Evolutionary conservation across 1,139 yeast genomes (phyloP), one percentile per base, ranked within the genome.

Genomic region (Geotrichum candidum): DNA sequence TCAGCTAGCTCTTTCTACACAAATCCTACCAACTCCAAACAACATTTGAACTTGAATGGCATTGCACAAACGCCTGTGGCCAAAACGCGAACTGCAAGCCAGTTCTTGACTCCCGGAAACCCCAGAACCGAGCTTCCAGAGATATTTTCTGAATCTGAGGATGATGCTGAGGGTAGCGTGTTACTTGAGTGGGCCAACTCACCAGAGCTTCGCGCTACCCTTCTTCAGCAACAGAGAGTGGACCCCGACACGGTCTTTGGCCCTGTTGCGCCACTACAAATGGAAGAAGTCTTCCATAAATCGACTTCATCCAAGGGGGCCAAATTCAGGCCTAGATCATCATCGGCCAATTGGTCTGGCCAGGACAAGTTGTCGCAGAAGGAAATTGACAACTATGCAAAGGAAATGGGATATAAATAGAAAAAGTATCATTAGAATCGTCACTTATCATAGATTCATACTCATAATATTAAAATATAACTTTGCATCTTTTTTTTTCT

Each of bases 231-330:
- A 71, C 84, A 82, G 65, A 73, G 75, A 23, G 76, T 87, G 63
- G 87, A 91, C 70, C 96, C 97, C 0, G 84, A 81, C 61, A 72
- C 80, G 3, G 82, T 91, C 0, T 91, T 92, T 77, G 97, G 97
- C 0, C 88, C 89, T 15, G 82, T 88, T 31, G 87, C 89, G 0
- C 84, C 85, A 3, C 75, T 89, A 62, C 82, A 85, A 56, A 82
- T 89, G 72, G 87, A 83, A 56, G 90, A 86, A 65, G 84, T 90
- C 23, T 88, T 90, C 70, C 82, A 82, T 58, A 78, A 75, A 53
- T 72, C 79, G 15, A 69, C 78, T 54, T 65, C 74, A 7, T 82
- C 83, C 11, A 76, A 79, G 62, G 51, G 48, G 3, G 18, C 59
- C 2, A 56, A 51, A 41, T 76, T 83, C 60, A 77, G 88, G 64